These are phyloP conservation scores for Metschnikowia aberdeeniae DNA, from an alignment of 805 yeast genomes.

Conservation along the genomic window DNA sequence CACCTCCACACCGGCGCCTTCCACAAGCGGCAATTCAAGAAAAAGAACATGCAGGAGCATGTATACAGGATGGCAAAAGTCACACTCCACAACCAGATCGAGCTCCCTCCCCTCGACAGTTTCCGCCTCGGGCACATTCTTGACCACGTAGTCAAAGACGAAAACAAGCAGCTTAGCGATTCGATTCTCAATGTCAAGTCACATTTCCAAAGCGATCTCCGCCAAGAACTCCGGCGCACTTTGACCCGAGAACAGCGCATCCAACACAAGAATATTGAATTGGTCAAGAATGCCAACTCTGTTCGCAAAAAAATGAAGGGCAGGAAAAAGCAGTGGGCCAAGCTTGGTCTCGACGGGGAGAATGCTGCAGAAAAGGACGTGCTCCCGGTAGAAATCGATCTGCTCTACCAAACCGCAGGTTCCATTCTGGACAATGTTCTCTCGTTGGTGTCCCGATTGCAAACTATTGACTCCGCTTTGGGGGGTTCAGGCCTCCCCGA, in stretches of 20 bases:
- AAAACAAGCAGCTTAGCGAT: slow-evolving; percentile 27
- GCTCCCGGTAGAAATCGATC: background rate
- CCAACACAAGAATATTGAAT: slow-evolving; percentile 36
- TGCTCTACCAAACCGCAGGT: background rate
- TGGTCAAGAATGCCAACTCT: slow-evolving; percentile 23
- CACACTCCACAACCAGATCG: slow-evolving; percentile 12
- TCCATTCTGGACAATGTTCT: background rate
- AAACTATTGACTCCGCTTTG: slow-evolving; percentile 3
- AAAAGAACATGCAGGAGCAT: too few relatives aligned
- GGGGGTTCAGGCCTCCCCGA: slow-evolving; percentile 9
- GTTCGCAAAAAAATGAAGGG: background rate
- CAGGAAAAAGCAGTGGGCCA: background rate
- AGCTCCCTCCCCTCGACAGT: slow-evolving; percentile 20
- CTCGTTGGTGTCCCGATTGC: slow-evolving; percentile 6
- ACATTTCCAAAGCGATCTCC: slow-evolving; percentile 35
- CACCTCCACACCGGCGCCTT: too few relatives aligned
- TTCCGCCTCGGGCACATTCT: slow-evolving; percentile 32
- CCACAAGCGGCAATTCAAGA: too few relatives aligned
- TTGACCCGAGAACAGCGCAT: slow-evolving; percentile 37
- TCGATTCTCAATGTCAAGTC: slow-evolving; percentile 25
- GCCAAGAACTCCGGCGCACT: slow-evolving; percentile 30
- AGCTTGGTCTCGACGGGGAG: background rate
- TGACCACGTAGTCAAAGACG: slow-evolving; percentile 20
- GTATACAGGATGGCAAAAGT: slow-evolving; percentile 1
- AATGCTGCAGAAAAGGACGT: background rate